Base-by-base conservation (phyloP, 495 filamentous ascomycete species). In the Rhypophila decipiens region DNA sequence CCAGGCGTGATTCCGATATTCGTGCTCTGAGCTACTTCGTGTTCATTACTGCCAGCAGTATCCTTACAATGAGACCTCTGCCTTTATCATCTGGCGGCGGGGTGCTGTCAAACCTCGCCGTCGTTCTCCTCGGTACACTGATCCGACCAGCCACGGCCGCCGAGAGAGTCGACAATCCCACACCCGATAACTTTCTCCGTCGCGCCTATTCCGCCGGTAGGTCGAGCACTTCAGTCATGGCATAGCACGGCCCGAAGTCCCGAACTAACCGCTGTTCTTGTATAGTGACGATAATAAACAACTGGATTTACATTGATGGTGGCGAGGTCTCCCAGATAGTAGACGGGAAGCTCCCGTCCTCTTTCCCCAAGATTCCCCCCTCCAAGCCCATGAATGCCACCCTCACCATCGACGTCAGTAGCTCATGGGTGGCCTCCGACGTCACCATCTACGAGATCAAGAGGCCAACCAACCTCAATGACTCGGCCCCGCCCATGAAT, bases 361-460 rank as follows among this genome's bases (percentile, higher is more conserved):
- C 27, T 39, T 22, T 33, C 17, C 11, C 15, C 23, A 15, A 20
- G 36, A 10, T 12, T 12, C 43, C n/a, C 10, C 24, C 24, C 24
- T 46, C 43, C 15, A n/a, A 46, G 18, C 20, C 44, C 58, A 56
- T 60, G 1, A 62, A 53, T 47, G 59, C 59, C 3, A 72, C 67
- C 1, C 52, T 67, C 42, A 72, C 65, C 36, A 53, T 70, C 22
- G 56, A 60, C 46, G 47, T 69, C 10, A 59, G 54, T 22, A 47
- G 59, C n/a, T 63, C 66, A 7, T 70, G 68, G 67, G 56, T 47
- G 23, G 49, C 61, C 36, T 42, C 53, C 7, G 57, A 49, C 2
- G 66, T 60, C 21, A 11, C 36, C 15, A 27, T 67, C 22, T 51
- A 45, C 3, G 43, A 51, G 2, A 68, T 65, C 22, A 27, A 51